phyloP scores from a whole-genome alignment of 1,139 yeast genomes.

The Suhomyces bribrorum region DNA sequence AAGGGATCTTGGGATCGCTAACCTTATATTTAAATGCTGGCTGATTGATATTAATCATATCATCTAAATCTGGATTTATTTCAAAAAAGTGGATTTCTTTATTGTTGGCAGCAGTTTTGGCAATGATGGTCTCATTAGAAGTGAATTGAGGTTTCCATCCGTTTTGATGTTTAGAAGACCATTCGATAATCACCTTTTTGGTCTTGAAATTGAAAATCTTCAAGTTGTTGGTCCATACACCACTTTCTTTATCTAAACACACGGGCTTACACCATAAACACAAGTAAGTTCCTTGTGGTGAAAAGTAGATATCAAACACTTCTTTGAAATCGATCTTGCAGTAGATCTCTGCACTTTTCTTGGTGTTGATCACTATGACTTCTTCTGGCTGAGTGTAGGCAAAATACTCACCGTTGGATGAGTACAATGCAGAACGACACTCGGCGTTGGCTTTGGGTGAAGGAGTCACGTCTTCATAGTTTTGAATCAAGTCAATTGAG shows the following conservation, averaged over 20 bases:
- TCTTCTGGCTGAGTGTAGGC: conserved; percentile 57
- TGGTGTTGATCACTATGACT: conserved; percentile 63
- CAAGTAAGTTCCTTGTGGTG: conserved; percentile 83
- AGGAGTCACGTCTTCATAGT: conserved; percentile 21
- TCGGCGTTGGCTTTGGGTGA: conserved; percentile 29
- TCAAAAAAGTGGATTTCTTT: conserved; percentile 77
- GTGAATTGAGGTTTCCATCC: conserved; percentile 94
- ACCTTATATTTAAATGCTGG: conserved; percentile 64
- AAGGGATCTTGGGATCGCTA: conserved; percentile 57
- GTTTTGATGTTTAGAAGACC: conserved; percentile 79
- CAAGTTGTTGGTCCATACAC: conserved; percentile 76
- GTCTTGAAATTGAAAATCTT: conserved; percentile 62
- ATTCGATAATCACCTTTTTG: conserved; percentile 57
- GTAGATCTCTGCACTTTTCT: conserved; percentile 31
- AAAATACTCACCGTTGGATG: conserved; percentile 56
- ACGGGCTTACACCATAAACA: conserved; percentile 92
- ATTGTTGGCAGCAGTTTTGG: conserved; percentile 55
- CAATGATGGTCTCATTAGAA: conserved; percentile 70
- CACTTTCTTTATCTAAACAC: conserved; percentile 55
- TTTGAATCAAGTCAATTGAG: conserved; percentile 20
- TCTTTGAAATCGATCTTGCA: conserved; percentile 54
- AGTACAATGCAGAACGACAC: conserved; percentile 50
- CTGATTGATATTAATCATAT: conserved; percentile 38
- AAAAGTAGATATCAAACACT: conserved; percentile 79
- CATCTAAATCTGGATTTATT: conserved; percentile 47